A percentile compares a stretch with the other conserved stretches of the same genome.
Evolutionary conservation across 441 rosid genomes (phyloP).

Genomic region (Hura crepitans): DNA sequence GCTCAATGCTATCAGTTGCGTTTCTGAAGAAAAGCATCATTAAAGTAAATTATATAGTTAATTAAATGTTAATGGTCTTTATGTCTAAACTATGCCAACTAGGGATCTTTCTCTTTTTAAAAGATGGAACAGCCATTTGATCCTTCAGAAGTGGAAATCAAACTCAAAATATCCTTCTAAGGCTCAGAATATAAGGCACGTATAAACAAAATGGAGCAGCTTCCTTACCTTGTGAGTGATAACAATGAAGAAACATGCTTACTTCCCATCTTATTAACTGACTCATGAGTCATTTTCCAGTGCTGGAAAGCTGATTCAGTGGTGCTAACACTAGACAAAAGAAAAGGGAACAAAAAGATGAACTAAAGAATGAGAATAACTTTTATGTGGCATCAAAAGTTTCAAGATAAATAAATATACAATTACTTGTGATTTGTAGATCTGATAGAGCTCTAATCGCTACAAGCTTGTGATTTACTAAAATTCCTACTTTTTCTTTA

Average conservation of each 20-base stretch:
- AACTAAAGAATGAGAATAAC: constrained; percentile 7
- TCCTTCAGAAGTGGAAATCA: neutral
- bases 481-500: neutral
- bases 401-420: neutral
- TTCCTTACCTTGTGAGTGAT: constrained; percentile 51
- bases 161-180: neutral
- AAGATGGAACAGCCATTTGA: no score
- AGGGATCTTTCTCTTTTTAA: no score
- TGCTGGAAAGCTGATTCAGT: constrained; percentile 69
- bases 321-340: constrained; percentile 48
- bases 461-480: neutral
- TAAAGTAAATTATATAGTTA: neutral
- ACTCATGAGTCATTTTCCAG: constrained; percentile 49
- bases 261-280: constrained; percentile 55
- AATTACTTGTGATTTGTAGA: neutral
- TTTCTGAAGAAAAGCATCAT: constrained; percentile 37
- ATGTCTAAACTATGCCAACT: neutral
- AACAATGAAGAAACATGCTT: constrained; percentile 47
- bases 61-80: neutral
- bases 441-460: neutral
- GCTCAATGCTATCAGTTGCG: constrained; percentile 57
- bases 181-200: no score
- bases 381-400: neutral
- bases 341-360: constrained; percentile 18
- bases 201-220: neutral